Conservation (phyloP, 2,329 filamentous ascomycete species). For the Ceratocystis huliohia region DNA sequence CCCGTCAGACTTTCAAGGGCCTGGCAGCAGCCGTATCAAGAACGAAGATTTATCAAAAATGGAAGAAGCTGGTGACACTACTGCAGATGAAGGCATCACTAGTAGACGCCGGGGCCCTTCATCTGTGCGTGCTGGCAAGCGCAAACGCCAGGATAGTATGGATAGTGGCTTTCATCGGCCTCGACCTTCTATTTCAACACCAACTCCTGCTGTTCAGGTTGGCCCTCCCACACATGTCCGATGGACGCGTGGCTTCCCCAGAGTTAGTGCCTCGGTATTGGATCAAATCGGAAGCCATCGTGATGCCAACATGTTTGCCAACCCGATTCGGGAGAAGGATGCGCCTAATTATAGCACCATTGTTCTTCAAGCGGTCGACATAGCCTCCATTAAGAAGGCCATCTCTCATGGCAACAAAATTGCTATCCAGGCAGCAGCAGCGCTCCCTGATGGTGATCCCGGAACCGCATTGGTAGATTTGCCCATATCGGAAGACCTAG, state of each 20-base stretch:
- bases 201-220: slow-evolving; percentile 27
- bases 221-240: slow-evolving; percentile 53
- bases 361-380: slow-evolving; percentile 61
- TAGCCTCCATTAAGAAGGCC: slow-evolving; percentile 64
- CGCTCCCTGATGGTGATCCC: slow-evolving; percentile 46
- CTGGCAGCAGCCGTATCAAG: slow-evolving; percentile 37
- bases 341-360: slow-evolving; percentile 64
- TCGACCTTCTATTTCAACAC: slow-evolving; percentile 27
- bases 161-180: slow-evolving; percentile 31
- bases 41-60: slow-evolving; percentile 44
- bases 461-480: slow-evolving; percentile 48
- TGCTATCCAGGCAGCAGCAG: slow-evolving; percentile 46
- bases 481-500: slow-evolving; percentile 59
- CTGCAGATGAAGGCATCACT: slow-evolving; percentile 40
- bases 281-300: slow-evolving; percentile 68
- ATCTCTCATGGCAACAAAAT: slow-evolving; percentile 60
- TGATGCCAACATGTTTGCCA: slow-evolving; percentile 67
- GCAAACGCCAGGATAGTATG: slow-evolving; percentile 43
- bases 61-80: slow-evolving; percentile 45
- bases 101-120: slow-evolving; percentile 31
- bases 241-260: slow-evolving; percentile 63
- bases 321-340: slow-evolving; percentile 59
- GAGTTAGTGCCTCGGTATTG: slow-evolving; percentile 58
- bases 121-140: slow-evolving; percentile 30
- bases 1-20: slow-evolving; percentile 26